Base-by-base conservation (phyloP, 768 basidiomycete genomes). In the Daedaleopsis sinensis region DNA sequence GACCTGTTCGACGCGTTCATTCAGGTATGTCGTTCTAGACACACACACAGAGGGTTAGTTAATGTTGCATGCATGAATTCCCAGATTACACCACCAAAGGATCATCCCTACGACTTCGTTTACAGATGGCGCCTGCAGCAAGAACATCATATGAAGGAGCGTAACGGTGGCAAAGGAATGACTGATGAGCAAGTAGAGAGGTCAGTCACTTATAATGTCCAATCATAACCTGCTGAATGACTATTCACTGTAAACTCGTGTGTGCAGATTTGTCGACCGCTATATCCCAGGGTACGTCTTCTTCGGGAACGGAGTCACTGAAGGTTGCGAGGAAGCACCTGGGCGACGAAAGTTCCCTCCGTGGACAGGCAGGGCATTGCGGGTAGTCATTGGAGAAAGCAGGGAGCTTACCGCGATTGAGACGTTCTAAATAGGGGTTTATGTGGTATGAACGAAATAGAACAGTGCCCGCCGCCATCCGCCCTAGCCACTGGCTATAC, bases 211-310 rank as follows among this genome's bases (percentile, higher is more conserved):
- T 21, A 5, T 21, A 42, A 24, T 6, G 1, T 8, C 23, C 21
- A 4, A n/a, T 1, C 23, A 37, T 0, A 8, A n/a, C 15, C 7
- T 2, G n/a, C 18, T 43, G 12, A 19, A 44, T 42, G 1, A 56
- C n/a, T 32, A 32, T 3, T 3, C 27, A 32, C 27, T 32, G 27
- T n/a, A 32, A 3, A 32, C 27, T 32, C 15, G 10, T 51, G 23
- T 43, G 10, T 32, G 44, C 24, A 93, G 91, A 38, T 96, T 96
- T 70, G 86, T 96, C 7, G 91, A 94, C 73, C 87, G 96, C 5
- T 97, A 97, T 73, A 94, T 98, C 66, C 95, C 95, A 1, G 93
- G 91, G 3, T 98, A 97, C 70, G 86, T 96, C 61, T 89, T 96
- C 71, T 98, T 91, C 69, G 85, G 82, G 4, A 84, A 85, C 21